phyloP scores from a whole-genome alignment of 1,284 basidiomycete species.

The Cryptococcus jaspeensis region DNA sequence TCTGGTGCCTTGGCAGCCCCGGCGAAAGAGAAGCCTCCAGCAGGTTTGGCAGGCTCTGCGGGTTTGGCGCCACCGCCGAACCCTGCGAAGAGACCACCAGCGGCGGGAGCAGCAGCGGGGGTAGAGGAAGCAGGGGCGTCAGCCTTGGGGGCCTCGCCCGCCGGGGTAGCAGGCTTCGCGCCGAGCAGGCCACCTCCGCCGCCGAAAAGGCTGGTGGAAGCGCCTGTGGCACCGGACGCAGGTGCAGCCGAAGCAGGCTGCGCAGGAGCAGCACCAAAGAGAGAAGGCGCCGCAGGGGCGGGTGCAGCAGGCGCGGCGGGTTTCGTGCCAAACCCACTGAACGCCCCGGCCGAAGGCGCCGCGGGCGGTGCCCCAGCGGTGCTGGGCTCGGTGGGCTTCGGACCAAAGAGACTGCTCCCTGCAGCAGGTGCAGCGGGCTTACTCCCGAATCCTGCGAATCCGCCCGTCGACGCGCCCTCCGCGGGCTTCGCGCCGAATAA shows the following conservation, averaged over 20 bases:
- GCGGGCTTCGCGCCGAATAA: slow-evolving; percentile 37
- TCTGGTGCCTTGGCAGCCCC: slow-evolving; percentile 13
- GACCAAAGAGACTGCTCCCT: slow-evolving; percentile 11
- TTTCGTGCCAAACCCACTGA: slow-evolving; percentile 34
- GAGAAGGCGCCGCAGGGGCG: slow-evolving; percentile 11
- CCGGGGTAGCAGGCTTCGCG: slow-evolving; percentile 23
- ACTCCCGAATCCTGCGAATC: slow-evolving; percentile 27
- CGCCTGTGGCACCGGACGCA: slow-evolving; percentile 17
- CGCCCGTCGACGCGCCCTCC: slow-evolving; percentile 10
- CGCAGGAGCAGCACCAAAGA: slow-evolving; percentile 25
- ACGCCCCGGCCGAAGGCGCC: slow-evolving; percentile 23
- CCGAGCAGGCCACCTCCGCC: slow-evolving; percentile 34
- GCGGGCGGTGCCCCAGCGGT: slow-evolving; percentile 14
- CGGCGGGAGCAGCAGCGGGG: slow-evolving; percentile 11
- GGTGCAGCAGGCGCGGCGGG: slow-evolving; percentile 25
- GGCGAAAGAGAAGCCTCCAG: slow-evolving; percentile 29
- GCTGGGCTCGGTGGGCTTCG: slow-evolving; percentile 6
- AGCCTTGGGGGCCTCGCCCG: slow-evolving; percentile 18
- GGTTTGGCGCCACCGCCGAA: slow-evolving; percentile 25
- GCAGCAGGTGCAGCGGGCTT: slow-evolving; percentile 17
- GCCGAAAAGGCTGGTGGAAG: slow-evolving; percentile 12
- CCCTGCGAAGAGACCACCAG: slow-evolving; percentile 36
- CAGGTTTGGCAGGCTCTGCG: slow-evolving; percentile 15
- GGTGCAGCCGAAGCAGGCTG: slow-evolving; percentile 17
- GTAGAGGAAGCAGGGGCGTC: slow-evolving; percentile 5